phyloP scores from a whole-genome alignment of 345 rosid species.

The Eucalyptus fibrosa region DNA sequence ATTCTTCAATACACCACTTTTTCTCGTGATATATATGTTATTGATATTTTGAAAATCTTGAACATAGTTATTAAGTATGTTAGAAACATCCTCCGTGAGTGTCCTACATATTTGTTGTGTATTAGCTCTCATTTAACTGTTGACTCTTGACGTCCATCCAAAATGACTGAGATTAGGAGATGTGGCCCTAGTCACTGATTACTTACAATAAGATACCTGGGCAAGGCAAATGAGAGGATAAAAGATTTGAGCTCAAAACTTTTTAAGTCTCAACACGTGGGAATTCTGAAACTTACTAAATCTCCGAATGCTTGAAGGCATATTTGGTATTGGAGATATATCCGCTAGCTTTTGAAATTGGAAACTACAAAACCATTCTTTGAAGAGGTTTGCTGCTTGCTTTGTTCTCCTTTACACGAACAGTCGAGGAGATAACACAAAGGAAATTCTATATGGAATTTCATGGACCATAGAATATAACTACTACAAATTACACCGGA shows the following conservation, averaged over 20 bases:
- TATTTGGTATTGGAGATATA: background rate
- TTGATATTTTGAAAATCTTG: background rate
- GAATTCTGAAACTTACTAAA: background rate
- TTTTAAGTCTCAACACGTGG: background rate
- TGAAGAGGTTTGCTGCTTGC: background rate
- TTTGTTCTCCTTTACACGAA: background rate
- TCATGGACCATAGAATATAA: background rate
- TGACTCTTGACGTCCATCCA: background rate
- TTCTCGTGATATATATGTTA: background rate
- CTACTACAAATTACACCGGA: background rate
- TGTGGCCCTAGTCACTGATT: background rate
- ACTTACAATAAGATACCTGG: background rate
- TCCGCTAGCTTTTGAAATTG: background rate
- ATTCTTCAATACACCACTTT: background rate
- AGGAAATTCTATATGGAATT: background rate
- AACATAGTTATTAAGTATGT: background rate
- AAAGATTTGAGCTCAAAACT: background rate
- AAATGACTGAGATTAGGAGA: background rate
- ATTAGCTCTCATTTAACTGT: background rate
- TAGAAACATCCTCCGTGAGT: background rate
- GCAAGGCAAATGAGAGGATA: background rate
- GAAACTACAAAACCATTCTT: background rate
- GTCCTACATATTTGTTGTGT: background rate
- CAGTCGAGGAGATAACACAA: background rate
- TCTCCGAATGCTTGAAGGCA: background rate